Conservation (phyloP, 345 rosid species). For the Eucalyptus pumila region DNA sequence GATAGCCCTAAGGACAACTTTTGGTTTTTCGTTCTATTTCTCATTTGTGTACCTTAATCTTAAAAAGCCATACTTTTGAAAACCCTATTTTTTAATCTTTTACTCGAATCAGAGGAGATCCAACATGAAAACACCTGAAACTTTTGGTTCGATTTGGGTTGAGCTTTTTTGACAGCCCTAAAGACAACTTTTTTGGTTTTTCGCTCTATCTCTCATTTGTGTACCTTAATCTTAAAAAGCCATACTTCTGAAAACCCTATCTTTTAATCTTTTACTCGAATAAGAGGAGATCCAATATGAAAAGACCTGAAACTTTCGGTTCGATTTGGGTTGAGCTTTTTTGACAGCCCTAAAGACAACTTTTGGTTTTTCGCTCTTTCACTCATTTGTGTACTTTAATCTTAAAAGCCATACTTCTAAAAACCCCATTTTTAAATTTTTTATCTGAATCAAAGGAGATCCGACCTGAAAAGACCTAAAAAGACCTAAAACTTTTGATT, state of each 20-base stretch:
- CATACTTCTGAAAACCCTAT: background rate
- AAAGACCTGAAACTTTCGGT: too few species aligned
- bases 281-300: too few species aligned
- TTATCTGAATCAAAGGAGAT: too few species aligned
- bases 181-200: background rate
- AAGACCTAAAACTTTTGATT: too few species aligned
- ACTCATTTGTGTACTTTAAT: background rate
- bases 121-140: accelerated
- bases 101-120: accelerated
- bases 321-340: too few species aligned
- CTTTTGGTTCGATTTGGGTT: too few species aligned
- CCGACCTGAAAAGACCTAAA: too few species aligned
- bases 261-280: too few species aligned
- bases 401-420: background rate
- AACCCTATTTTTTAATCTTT: too few species aligned
- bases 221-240: background rate
- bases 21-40: background rate
- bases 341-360: too few species aligned
- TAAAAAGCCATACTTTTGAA: background rate
- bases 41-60: background rate
- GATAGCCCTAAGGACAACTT: background rate
- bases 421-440: background rate
- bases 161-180: too few species aligned
- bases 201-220: background rate
- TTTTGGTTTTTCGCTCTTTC: background rate